These are phyloP conservation scores for Cytospora paraplurivora DNA, from an alignment of 2,329 filamentous ascomycete species.

Conservation along the genomic window DNA sequence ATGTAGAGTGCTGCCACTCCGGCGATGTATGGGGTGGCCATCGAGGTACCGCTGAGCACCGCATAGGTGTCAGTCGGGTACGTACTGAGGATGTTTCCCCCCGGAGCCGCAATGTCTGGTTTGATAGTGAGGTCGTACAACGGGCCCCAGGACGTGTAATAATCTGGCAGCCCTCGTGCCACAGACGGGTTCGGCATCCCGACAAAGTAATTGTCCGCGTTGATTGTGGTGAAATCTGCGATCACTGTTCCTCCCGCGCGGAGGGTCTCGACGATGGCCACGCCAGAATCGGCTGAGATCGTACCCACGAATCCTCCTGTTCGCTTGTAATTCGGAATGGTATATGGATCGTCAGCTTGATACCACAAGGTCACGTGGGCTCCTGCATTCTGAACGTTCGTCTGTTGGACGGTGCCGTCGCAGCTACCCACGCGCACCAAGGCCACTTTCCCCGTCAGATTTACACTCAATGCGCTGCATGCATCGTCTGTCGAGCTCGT, in stretches of 20 bases:
- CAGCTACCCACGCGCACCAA: slow-evolving; percentile 41
- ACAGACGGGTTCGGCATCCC: slow-evolving; percentile 33
- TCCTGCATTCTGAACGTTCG: slow-evolving; percentile 42
- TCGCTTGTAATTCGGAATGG: slow-evolving; percentile 16
- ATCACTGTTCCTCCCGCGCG: slow-evolving; percentile 28
- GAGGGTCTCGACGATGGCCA: slow-evolving; percentile 30
- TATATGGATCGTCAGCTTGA: slow-evolving; percentile 35
- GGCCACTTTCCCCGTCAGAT: slow-evolving; percentile 43
- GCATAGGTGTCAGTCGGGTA: slow-evolving; percentile 41
- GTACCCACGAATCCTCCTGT: slow-evolving; percentile 26
- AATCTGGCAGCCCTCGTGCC: slow-evolving; percentile 36
- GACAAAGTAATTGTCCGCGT: slow-evolving; percentile 27
- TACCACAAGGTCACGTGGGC: slow-evolving; percentile 46
- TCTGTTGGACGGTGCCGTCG: slow-evolving; percentile 35
- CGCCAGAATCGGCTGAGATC: slow-evolving; percentile 26
- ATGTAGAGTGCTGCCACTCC: slow-evolving; percentile 41
- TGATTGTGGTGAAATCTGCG: slow-evolving; percentile 29
- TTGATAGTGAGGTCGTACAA: slow-evolving; percentile 44
- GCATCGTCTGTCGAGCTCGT: slow-evolving; percentile 34
- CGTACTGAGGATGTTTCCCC: slow-evolving; percentile 47
- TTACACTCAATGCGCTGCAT: slow-evolving; percentile 38
- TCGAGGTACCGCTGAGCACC: slow-evolving; percentile 49
- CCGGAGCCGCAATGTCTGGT: slow-evolving; percentile 43
- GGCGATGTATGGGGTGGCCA: slow-evolving; percentile 49
- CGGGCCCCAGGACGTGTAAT: slow-evolving; percentile 45